Evolutionary conservation across 1,139 yeast species (phyloP), one percentile per base, ranked within the genome.

Genomic region (Sugiyamaella grinbergsii): DNA sequence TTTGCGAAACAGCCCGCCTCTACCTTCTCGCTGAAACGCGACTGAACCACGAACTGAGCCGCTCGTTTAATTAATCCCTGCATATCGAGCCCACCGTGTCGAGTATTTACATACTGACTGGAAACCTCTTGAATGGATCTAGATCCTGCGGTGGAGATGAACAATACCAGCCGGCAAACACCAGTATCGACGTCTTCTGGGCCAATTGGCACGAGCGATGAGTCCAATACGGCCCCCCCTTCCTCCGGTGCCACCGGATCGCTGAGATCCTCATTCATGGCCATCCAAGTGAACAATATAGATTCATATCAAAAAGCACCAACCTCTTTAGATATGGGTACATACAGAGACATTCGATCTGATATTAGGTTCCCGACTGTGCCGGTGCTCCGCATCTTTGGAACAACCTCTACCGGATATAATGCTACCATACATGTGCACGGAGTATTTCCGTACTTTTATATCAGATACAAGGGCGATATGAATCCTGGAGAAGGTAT

Each of bases 371-470:
- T 59, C 13, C 58, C 68, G 2, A 80, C 77, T 41, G 91, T 85
- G 0, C 98, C 98, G 0, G 72, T 89, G 0, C 71, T 90, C 1
- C 71, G 98, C 45, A 70, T 93, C 0, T 93, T 82, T 67, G 97
- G 97, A 0, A 76, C 80, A 11, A 58, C 82, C 0, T 73, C 74
- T 0, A 71, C 78, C 0, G 86, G 85, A 0, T 80, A 78, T 58
- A 77, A 78, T 22, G 72, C 78, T 18, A 63, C 81, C 13, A 75
- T 86, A 1, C 97, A 93, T 65, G 72, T 94, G 8, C 98, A 91
- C 69, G 93, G 94, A 49, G 80, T 80, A 20, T 87, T 76, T 58
- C 98, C 98, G 0, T 93, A 93, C 62, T 60, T 93, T 5, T 90
- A 78, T 62, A 72, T 91, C 2, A 81, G 80, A 37, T 84, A 77